Percentiles rank a stretch among this genome's conserved stretches.
phyloP scores from a whole-genome alignment of 345 rosid species.

The Camelina neglecta region DNA sequence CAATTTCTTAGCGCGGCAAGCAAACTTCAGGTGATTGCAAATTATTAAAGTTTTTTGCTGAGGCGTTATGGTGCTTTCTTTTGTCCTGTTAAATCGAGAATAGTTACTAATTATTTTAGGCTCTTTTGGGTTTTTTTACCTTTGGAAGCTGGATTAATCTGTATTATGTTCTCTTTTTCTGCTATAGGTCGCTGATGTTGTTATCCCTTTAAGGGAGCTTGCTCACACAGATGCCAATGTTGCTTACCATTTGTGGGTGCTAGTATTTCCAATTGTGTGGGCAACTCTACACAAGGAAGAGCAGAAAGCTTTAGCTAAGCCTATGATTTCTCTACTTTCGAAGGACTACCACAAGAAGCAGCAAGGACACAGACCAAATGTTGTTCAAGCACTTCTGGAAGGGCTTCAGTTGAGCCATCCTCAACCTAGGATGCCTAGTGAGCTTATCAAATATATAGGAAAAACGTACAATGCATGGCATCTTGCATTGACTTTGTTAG shows the following conservation, averaged over 20 bases:
- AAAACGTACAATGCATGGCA: conserved; percentile 99
- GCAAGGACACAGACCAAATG: conserved; percentile 89
- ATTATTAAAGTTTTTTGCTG: neutral
- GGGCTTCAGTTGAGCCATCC: conserved; percentile 99
- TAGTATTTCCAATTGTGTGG: conserved; percentile 98
- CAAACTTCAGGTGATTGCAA: conserved; percentile 79
- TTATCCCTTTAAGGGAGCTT: conserved; percentile 85
- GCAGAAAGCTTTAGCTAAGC: conserved; percentile 84
- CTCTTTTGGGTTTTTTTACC: conserved; percentile 8
- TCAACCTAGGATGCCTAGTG: conserved; percentile 98
- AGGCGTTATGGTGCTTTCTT: conserved; percentile 19
- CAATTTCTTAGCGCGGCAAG: conserved; percentile 79
- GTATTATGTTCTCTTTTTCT: conserved; percentile 60
- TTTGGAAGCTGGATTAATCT: conserved; percentile 27
- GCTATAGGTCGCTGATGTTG: conserved; percentile 83
- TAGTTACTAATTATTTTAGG: neutral
- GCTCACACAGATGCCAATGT: conserved; percentile 94
- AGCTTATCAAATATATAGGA: conserved; percentile 93
- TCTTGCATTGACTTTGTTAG: conserved; percentile 83
- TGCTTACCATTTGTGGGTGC: conserved; percentile 96
- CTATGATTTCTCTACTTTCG: conserved; percentile 79
- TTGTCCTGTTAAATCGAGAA: conserved; percentile 12
- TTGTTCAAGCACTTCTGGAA: conserved; percentile 97
- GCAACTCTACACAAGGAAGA: conserved; percentile 84
- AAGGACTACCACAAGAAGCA: conserved; percentile 98